phyloP scores from a whole-genome alignment of 495 filamentous ascomycete genomes.

The Tetracladium marchalianum region DNA sequence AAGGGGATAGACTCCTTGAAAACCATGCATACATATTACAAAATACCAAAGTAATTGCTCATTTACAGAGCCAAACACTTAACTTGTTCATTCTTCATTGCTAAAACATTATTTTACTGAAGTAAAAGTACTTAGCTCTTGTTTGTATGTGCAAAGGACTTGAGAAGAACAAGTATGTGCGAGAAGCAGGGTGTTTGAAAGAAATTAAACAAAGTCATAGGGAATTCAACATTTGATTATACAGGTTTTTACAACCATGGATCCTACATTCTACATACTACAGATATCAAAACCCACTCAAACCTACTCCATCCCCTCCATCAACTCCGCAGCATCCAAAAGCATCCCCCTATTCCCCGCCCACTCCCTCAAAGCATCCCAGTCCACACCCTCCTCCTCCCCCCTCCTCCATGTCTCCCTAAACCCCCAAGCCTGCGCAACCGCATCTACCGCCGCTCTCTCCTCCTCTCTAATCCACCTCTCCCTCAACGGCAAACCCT shows the following conservation, averaged over 20 bases:
- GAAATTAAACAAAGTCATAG: too few relatives aligned
- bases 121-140: background rate
- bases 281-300: too few relatives aligned
- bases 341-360: slow-evolving; percentile 75
- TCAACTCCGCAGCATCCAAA: slow-evolving; percentile 72
- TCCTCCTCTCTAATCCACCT: slow-evolving; percentile 94
- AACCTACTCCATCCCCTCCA: slow-evolving; percentile 43
- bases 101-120: background rate
- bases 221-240: too few relatives aligned
- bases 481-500: slow-evolving; percentile 66
- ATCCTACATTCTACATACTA: too few relatives aligned
- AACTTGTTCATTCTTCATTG: background rate
- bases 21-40: background rate
- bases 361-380: slow-evolving; percentile 75
- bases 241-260: too few relatives aligned
- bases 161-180: too few relatives aligned
- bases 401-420: slow-evolving; percentile 67
- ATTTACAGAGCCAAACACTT: background rate
- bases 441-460: slow-evolving; percentile 74
- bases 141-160: too few relatives aligned
- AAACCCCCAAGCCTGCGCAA: slow-evolving; percentile 86
- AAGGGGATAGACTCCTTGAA: background rate
- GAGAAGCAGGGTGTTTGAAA: too few relatives aligned
- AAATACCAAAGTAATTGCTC: background rate
- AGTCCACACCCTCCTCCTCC: slow-evolving; percentile 85